Base-by-base conservation (phyloP, 495 filamentous ascomycete genomes). In the Hamigera avellanea region DNA sequence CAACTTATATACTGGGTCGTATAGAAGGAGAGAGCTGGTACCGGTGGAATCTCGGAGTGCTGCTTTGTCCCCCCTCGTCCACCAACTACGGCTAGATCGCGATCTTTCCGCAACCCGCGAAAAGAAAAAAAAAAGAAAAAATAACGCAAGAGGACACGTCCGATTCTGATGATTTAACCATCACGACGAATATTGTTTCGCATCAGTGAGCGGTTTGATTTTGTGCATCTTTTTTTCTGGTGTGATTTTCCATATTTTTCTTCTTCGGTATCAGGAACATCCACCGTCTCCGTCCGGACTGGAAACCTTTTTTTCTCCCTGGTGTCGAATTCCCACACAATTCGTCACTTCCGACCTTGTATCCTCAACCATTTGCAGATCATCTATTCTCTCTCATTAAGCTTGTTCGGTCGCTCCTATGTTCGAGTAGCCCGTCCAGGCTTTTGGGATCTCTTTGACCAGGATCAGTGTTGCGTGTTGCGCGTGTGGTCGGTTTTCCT, bases 401-500 rank as follows among this genome's bases (percentile, higher is more conserved):
- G 36, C 43, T 37, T 35, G 37, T 46, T 32, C 46, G 46, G 41
- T 51, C 53, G 56, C 56, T 55, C 50, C 41, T 51, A 57, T 63
- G 59, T 52, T 51, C 41, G 45, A 52, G 49, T 57, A 55, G 42
- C 40, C 40, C 48, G 43, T 38, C 17, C 36, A 41, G 37, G 19
- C 29, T 39, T 39, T 50, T 32, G 38, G 45, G 32, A 42, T 52
- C 31, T 46, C 43, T 49, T 56, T 46, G 43, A 59, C 43, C 48
- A 33, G 32, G 9, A 19, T 16, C 14, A 19, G 32, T 7, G 17
- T 12, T 17, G 14, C 7, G 17, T 33, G 14, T 18, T 49, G 57
- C 59, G 49, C 28, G 61, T 67, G 7, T 8, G 27, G 10, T n/a
- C 6, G 48, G 53, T 55, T 53, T 62, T 59, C 39, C 36, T 42